These are phyloP conservation scores for Zalaria sp. DNA, from an alignment of 2,329 filamentous ascomycete genomes.

Conservation along the genomic window DNA sequence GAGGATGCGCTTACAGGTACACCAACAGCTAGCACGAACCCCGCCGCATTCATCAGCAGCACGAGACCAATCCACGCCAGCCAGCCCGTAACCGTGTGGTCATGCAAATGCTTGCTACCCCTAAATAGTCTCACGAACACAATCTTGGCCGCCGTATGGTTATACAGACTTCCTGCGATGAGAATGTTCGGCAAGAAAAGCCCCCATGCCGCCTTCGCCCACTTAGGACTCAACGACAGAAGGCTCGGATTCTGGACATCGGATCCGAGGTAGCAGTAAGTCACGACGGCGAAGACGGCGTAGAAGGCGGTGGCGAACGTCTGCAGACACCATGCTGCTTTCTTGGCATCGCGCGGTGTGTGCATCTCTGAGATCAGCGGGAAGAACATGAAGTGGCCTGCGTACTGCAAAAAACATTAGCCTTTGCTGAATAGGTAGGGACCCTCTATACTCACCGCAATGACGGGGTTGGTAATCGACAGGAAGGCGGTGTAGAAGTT, in stretches of 20 bases:
- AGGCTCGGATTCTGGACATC: slow-evolving; percentile 49
- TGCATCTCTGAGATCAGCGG: slow-evolving; percentile 1
- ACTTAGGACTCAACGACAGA: not conserved
- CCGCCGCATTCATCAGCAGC: not conserved
- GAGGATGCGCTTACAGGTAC: not conserved
- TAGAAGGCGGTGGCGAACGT: slow-evolving; percentile 46
- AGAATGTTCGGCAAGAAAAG: not conserved
- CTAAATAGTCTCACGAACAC: not conserved
- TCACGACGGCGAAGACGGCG: slow-evolving; percentile 47
- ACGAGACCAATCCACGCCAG: not conserved
- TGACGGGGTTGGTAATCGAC: not conserved
- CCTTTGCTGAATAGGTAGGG: too few species aligned
- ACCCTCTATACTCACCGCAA: not conserved
- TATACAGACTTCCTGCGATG: not conserved
- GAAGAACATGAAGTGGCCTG: not conserved
- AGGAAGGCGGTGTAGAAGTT: not conserved
- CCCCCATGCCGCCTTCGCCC: not conserved
- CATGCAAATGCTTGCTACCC: not conserved
- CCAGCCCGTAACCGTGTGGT: not conserved
- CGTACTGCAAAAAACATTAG: not conserved
- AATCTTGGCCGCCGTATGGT: not conserved
- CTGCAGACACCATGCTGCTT: slow-evolving; percentile 28
- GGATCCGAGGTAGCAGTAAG: slow-evolving; percentile 50
- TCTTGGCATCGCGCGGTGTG: not conserved
- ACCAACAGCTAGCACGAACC: not conserved